These are phyloP conservation scores for Russula sp. DNA, from an alignment of 768 basidiomycete species.

Conservation along the genomic window DNA sequence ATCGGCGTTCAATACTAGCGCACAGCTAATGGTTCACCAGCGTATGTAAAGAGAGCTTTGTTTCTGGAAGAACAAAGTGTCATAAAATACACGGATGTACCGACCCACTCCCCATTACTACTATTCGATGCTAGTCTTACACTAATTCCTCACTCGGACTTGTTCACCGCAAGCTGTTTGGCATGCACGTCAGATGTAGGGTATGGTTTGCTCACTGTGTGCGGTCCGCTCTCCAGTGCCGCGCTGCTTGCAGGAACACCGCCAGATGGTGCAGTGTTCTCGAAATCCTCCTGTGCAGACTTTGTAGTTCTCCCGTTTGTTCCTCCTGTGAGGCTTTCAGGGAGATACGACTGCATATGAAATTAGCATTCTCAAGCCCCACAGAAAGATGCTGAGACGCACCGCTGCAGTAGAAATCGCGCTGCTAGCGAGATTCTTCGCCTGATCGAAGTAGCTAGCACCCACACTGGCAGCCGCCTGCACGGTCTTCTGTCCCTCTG, in stretches of 20 bases:
- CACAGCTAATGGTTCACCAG: not conserved
- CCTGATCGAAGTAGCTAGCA: conserved; percentile 47
- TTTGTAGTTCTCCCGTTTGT: conserved; percentile 13
- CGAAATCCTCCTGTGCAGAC: conserved; percentile 21
- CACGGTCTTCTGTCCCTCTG: conserved; percentile 47
- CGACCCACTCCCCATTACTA: not conserved
- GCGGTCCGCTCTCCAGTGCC: not conserved
- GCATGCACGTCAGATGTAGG: not conserved
- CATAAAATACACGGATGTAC: not conserved
- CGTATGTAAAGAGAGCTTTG: not conserved
- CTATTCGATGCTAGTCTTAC: not conserved
- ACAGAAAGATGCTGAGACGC: conserved; percentile 14
- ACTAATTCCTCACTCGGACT: not conserved
- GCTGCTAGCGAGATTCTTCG: conserved; percentile 39
- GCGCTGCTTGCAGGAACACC: not conserved
- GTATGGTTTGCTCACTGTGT: not conserved
- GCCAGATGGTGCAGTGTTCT: conserved; percentile 3
- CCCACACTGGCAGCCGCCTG: conserved; percentile 39
- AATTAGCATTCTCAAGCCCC: not conserved
- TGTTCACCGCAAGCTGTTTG: not conserved
- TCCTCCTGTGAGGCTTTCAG: conserved; percentile 19
- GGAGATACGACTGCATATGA: conserved; percentile 15
- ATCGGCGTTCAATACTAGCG: not conserved
- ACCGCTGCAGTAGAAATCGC: conserved; percentile 43
- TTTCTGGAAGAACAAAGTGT: not conserved